Evolutionary conservation across 202 grass and related monocot species (phyloP).

Genomic region (Cymbopogon flexuosus): DNA sequence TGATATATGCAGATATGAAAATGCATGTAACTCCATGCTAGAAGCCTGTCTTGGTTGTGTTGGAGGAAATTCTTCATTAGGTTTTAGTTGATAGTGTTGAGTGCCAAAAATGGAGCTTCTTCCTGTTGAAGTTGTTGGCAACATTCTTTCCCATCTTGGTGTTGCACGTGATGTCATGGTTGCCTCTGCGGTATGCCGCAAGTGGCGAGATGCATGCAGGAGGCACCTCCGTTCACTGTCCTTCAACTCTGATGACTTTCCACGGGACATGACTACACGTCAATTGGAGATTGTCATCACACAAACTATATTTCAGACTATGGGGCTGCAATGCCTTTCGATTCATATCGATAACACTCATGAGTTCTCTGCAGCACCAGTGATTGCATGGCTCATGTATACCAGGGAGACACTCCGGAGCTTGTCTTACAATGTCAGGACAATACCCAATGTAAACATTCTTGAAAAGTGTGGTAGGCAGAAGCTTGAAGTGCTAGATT

Average conservation of each 20-base stretch:
- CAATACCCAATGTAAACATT: constrained; percentile 79
- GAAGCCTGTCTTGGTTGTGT: not conserved
- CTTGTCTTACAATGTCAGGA: constrained; percentile 79
- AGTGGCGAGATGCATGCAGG: constrained; percentile 77
- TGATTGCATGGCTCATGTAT: constrained; percentile 92
- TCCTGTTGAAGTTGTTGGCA: constrained; percentile 86
- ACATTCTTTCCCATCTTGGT: constrained; percentile 77
- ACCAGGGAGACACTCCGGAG: constrained; percentile 70
- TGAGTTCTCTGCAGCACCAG: constrained; percentile 83
- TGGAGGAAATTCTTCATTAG: not conserved
- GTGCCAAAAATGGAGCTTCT: constrained; percentile 61
- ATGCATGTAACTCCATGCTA: not conserved
- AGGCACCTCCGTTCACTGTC: constrained; percentile 73
- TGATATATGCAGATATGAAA: not conserved
- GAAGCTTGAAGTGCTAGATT: constrained; percentile 78
- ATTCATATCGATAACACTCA: constrained; percentile 73
- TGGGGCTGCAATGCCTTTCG: constrained; percentile 68
- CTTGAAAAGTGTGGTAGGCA: constrained; percentile 80
- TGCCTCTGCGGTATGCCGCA: constrained; percentile 69
- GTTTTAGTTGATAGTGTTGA: constrained; percentile 10
- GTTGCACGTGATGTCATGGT: constrained; percentile 70
- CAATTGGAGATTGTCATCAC: constrained; percentile 92
- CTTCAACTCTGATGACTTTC: constrained; percentile 75
- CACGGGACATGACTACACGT: constrained; percentile 66
- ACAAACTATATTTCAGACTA: constrained; percentile 91